phyloP scores from a whole-genome alignment of 2,329 filamentous ascomycete species.

The Epichloe amarillans region DNA sequence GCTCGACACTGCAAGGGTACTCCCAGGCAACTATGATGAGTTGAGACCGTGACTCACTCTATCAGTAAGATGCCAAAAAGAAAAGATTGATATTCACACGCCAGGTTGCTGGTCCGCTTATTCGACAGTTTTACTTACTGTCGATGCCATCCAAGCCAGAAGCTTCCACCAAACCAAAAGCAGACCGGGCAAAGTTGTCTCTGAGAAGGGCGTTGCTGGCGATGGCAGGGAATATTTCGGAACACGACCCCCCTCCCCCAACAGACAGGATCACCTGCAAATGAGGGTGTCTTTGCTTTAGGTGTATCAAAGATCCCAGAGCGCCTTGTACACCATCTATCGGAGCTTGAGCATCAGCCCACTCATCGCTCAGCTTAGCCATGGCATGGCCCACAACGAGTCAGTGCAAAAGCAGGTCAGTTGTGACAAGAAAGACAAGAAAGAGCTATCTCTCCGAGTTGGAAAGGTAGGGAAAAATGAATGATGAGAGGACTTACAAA shows the following conservation, averaged over 20 bases:
- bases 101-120: no score
- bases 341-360: conserved; percentile 58
- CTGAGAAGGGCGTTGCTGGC: conserved; percentile 46
- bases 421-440: no score
- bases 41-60: not conserved
- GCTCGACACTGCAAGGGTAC: conserved; percentile 51
- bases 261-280: conserved; percentile 67
- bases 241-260: conserved; percentile 52
- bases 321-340: conserved; percentile 62
- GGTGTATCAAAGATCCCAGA: conserved; percentile 56
- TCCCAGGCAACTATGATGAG: conserved; percentile 61
- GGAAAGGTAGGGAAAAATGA: no score
- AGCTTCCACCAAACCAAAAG: conserved; percentile 52
- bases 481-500: conserved; percentile 42
- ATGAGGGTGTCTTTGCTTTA: conserved; percentile 58
- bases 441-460: no score
- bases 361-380: conserved; percentile 61
- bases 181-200: conserved; percentile 58
- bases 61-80: not conserved
- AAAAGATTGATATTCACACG: no score
- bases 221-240: conserved; percentile 53
- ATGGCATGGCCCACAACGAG: conserved; percentile 9
- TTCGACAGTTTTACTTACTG: conserved; percentile 31
- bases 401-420: no score
- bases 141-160: conserved; percentile 54